These are phyloP conservation scores for Pseudocercospora musae DNA, from an alignment of 2,329 filamentous ascomycete species.

Conservation along the genomic window DNA sequence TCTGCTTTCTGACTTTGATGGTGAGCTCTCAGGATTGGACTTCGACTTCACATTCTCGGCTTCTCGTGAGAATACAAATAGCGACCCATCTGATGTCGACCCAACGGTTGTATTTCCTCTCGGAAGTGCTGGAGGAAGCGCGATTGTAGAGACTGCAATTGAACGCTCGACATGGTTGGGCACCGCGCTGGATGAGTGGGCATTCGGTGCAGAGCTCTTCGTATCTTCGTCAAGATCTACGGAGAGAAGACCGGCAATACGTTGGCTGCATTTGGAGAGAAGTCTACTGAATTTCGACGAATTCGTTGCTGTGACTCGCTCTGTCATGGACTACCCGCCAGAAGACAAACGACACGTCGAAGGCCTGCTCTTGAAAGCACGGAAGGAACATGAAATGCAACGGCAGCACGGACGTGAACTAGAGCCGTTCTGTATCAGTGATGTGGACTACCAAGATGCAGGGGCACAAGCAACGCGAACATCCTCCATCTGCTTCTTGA, in stretches of 20 bases:
- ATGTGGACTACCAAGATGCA: constrained; percentile 10
- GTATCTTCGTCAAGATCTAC: constrained; percentile 1
- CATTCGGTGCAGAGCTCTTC: constrained; percentile 5
- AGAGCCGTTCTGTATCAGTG: constrained; percentile 13
- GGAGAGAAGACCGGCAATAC: constrained; percentile 2
- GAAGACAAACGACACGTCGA: constrained; percentile 9
- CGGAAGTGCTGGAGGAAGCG: not conserved
- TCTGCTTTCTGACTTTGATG: not conserved
- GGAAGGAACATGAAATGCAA: constrained; percentile 17
- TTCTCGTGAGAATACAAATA: not conserved
- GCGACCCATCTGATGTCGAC: not conserved
- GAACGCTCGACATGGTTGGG: constrained; percentile 7
- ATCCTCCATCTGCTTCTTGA: constrained; percentile 11
- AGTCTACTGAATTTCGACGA: constrained; percentile 16
- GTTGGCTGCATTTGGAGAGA: constrained; percentile 16
- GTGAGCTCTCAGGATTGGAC: not conserved
- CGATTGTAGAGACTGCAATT: not conserved
- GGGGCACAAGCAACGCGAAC: constrained; percentile 3
- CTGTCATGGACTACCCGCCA: not conserved
- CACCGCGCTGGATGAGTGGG: constrained; percentile 8
- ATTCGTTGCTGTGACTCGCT: constrained; percentile 9
- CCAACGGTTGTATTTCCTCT: not conserved
- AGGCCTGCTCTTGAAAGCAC: constrained; percentile 11
- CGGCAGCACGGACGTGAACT: constrained; percentile 18
- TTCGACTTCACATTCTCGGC: not conserved